A percentile compares a stretch with the other conserved stretches of the same genome.
phyloP scores from a whole-genome alignment of 768 basidiomycete species.

The Ramaria sp. region DNA sequence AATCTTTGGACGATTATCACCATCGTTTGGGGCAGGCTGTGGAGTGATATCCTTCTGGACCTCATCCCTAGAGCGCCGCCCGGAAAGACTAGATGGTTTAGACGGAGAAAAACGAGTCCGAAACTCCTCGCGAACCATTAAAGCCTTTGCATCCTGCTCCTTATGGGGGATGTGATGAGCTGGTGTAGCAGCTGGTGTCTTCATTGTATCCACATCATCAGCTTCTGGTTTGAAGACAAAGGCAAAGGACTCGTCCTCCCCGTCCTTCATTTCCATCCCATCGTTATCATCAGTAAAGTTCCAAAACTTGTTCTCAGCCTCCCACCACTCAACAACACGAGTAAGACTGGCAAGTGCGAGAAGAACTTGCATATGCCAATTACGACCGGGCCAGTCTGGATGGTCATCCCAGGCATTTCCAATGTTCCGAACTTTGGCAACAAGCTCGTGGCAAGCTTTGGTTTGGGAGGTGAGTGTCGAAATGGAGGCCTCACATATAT shows the following conservation, averaged over 20 bases:
- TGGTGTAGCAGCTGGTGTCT: neutral
- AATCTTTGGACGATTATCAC: neutral
- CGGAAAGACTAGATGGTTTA: conserved; percentile 39
- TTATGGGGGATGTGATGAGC: neutral
- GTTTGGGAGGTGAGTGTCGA: conserved; percentile 77
- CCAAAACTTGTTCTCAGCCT: conserved; percentile 99
- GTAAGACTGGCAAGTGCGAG: conserved; percentile 92
- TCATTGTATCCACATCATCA: conserved; percentile 26
- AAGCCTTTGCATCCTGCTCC: conserved; percentile 5
- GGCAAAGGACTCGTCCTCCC: conserved; percentile 81
- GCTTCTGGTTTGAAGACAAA: conserved; percentile 89
- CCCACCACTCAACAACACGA: conserved; percentile 99
- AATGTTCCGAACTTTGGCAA: conserved; percentile 83
- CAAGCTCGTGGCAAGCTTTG: conserved; percentile 75
- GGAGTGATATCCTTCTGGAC: conserved; percentile 44
- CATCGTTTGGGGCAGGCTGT: neutral
- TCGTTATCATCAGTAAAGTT: conserved; percentile 60
- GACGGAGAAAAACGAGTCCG: conserved; percentile 19
- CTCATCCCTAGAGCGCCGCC: conserved; percentile 48
- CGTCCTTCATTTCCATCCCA: conserved; percentile 48
- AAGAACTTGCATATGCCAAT: conserved; percentile 96
- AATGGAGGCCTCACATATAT: conserved; percentile 84
- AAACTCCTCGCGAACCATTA: conserved; percentile 8
- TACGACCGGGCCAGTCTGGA: conserved; percentile 94
- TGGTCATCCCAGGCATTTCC: conserved; percentile 97